Conservation (phyloP, 345 rosid genomes). For the Salix suchowensis region DNA sequence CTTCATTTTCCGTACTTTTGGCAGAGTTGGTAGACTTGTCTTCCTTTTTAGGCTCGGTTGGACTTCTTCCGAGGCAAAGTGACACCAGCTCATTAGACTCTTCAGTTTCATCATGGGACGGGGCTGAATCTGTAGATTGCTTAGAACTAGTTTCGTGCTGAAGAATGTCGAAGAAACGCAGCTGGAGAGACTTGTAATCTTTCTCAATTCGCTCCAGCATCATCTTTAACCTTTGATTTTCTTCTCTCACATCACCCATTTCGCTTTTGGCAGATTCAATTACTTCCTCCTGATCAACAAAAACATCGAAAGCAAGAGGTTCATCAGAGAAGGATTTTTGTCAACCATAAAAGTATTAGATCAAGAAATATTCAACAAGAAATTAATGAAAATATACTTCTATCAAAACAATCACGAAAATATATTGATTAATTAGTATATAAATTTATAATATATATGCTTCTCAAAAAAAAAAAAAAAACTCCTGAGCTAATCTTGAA, state of each 20-base stretch:
- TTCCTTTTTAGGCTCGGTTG: constrained; percentile 30
- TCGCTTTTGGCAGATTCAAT: constrained; percentile 63
- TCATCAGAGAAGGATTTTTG: no score
- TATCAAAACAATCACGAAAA: no score
- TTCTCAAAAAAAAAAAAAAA: no score
- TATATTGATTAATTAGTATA: no score
- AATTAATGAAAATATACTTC: no score
- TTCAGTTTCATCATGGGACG: constrained; percentile 20
- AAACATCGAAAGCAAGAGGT: background rate
- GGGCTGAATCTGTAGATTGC: constrained; percentile 15
- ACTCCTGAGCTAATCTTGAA: no score
- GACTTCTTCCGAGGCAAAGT: constrained; percentile 67
- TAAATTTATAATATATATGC: no score
- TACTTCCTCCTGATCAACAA: constrained; percentile 30
- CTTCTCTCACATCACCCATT: constrained; percentile 70
- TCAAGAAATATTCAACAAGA: no score
- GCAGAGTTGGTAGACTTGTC: constrained; percentile 22
- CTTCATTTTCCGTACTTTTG: constrained; percentile 30
- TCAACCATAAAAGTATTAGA: no score
- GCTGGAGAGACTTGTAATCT: constrained; percentile 60
- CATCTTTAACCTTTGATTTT: constrained; percentile 57
- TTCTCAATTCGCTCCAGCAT: constrained; percentile 51
- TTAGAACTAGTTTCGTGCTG: constrained; percentile 32
- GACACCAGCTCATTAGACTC: constrained; percentile 58
- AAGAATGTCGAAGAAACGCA: constrained; percentile 55